A percentile compares a stretch with the other conserved stretches of the same genome.
Evolutionary conservation across 805 yeast genomes (phyloP).

Genomic region (Hermanozyma aechmeae): DNA sequence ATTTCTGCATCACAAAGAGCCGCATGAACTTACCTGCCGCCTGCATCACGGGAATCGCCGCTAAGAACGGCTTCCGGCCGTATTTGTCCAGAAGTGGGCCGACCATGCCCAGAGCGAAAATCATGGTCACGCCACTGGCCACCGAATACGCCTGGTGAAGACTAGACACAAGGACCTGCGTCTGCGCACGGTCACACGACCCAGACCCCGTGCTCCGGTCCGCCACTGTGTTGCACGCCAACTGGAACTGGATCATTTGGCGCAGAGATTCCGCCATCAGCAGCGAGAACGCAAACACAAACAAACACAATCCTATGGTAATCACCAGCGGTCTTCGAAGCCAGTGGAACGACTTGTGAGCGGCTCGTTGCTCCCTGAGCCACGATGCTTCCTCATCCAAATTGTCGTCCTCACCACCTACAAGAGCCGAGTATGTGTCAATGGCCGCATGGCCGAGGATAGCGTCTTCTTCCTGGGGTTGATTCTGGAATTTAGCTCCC

Average conservation of each 20-base stretch:
- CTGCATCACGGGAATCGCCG: slow-evolving; percentile 9
- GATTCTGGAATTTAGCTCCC: too few species aligned
- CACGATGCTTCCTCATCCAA: slow-evolving; percentile 36
- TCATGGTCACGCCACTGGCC: slow-evolving; percentile 33
- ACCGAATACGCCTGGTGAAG: slow-evolving; percentile 38
- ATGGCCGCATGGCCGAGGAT: slow-evolving; percentile 21
- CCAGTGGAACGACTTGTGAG: slow-evolving; percentile 41
- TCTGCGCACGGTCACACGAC: slow-evolving; percentile 21
- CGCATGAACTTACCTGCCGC: slow-evolving; percentile 14
- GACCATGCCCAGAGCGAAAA: slow-evolving; percentile 48
- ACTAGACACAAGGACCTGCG: slow-evolving; percentile 35
- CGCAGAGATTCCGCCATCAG: slow-evolving; percentile 30
- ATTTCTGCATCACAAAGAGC: slow-evolving; percentile 17
- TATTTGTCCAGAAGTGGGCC: slow-evolving; percentile 28
- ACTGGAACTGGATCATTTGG: slow-evolving; percentile 24
- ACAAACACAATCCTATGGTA: slow-evolving; percentile 35
- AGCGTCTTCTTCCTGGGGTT: slow-evolving; percentile 2
- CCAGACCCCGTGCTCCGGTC: slow-evolving; percentile 3
- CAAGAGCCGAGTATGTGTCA: slow-evolving; percentile 32
- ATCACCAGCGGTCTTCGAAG: slow-evolving; percentile 45
- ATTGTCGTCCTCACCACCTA: slow-evolving; percentile 24
- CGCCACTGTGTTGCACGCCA: slow-evolving; percentile 18
- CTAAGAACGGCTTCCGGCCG: slow-evolving; percentile 24
- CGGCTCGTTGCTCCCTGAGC: slow-evolving; percentile 38
- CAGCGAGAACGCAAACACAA: slow-evolving; percentile 34